phyloP scores from a whole-genome alignment of 805 yeast species.

The Pichia thaimueangensis region DNA sequence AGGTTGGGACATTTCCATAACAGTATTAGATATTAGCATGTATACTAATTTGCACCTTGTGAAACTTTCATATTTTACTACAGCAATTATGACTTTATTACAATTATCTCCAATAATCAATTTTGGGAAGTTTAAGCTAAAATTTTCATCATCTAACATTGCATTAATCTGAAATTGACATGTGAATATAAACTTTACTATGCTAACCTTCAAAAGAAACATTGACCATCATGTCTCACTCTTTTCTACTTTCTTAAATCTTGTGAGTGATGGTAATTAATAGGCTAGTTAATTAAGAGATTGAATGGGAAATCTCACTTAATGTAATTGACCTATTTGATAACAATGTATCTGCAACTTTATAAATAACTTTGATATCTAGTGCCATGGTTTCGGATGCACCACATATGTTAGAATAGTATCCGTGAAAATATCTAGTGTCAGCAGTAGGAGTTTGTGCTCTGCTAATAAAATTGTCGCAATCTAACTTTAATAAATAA shows the following conservation, averaged over 20 bases:
- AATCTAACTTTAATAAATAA: constrained; percentile 13
- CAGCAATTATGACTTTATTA: background rate
- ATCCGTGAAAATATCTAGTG: constrained; percentile 11
- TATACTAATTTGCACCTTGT: background rate
- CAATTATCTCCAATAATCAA: background rate
- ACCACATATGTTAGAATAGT: too few relatives aligned
- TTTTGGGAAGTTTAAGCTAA: background rate
- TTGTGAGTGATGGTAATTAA: background rate
- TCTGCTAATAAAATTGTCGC: constrained; percentile 5
- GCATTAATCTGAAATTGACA: background rate
- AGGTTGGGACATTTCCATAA: constrained; percentile 3
- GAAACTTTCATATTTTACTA: background rate
- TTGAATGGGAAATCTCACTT: background rate
- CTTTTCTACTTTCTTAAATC: background rate
- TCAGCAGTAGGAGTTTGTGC: constrained; percentile 14
- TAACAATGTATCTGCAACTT: too few relatives aligned
- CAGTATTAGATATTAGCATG: background rate
- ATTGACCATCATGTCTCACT: constrained; percentile 2
- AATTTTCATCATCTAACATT: background rate
- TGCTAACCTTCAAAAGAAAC: constrained; percentile 9
- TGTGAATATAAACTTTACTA: background rate
- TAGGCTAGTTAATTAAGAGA: constrained; percentile 1
- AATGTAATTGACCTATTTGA: background rate
- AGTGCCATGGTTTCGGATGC: too few relatives aligned
- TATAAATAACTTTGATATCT: too few relatives aligned